Base-by-base conservation (phyloP, 495 filamentous ascomycete genomes). In the Penicillium riverlandense region DNA sequence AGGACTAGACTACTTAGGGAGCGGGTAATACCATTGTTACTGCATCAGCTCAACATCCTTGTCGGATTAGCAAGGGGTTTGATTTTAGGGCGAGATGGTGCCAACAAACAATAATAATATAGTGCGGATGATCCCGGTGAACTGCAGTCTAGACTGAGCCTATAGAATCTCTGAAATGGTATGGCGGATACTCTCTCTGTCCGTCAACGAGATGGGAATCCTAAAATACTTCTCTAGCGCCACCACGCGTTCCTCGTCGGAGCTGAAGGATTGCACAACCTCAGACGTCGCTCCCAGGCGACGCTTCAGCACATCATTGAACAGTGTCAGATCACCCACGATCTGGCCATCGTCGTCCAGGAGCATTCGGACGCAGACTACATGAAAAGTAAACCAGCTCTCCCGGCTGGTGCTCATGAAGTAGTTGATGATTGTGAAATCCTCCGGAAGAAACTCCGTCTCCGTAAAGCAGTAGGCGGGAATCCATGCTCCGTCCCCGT, bases 401-500 rank as follows among this genome's bases (percentile, higher is more conserved):
- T 52, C 54, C 12, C 51, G 58, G 33, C 54, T 62, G 28, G 64
- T 56, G 41, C 48, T 54, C 48, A 51, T 61, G 35, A 43, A 69
- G 42, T 71, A 72, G 54, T 78, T 84, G 70, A 87, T 83, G 14
- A 82, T 62, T 13, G 66, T 67, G 52, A 55, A 60, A 50, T 83
- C 82, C 35, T 60, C 52, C 15, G 70, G 72, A 16, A 72, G 48
- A 51, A 82, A 82, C 62, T 79, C 82, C 14, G 66, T 57, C 50
- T 74, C 64, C 1, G 69, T 59, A 27, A 85, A 84, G 41, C 67
- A 72, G 51, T 82, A 84, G n/a, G 65, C 65, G 4, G 66, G 53
- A 12, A 62, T 60, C 74, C 79, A 85, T 32, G 52, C 48, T 13
- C 61, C 54, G 1, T 54, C 42, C 16, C 55, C 51, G 46, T 71